Evolutionary conservation across 352 stramenopile genomes (phyloP), one percentile per base, ranked within the genome.

Genomic region (Phytophthora pini): DNA sequence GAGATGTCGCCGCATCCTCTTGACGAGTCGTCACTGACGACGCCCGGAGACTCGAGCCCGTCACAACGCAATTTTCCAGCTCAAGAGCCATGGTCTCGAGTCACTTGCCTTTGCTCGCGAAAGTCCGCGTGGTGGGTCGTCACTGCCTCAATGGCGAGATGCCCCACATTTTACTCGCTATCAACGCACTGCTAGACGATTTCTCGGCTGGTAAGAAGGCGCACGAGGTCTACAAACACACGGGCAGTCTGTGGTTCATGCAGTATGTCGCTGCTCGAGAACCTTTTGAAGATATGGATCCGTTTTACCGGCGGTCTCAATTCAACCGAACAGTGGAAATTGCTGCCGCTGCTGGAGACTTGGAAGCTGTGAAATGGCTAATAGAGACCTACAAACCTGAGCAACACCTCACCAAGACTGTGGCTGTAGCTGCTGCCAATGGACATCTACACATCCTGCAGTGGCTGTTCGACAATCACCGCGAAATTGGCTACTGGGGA

Each of bases 221-320:
- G 3, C 24, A 63, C 9, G 61, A 75, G 1, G 51, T 56, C 32
- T 75, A 75, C 40, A 61, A 68, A 57, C 29, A 32, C 13, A 71
- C 67, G 1, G 51, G 56, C 1, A 75, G 56, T 60, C 41, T 75
- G 7, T 51, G 45, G 17, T 50, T 71, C 31, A 71, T 75, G 67
- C 61, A 75, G 17, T 71, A 75, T 43, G 56, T 75, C 10, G 61
- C 66, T 44, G 61, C 67, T 29, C 67, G 66, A n/a, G 66, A 63
- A 43, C 53, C 53, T 13, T 36, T 49, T 10, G 41, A 65, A 34
- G 61, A 62, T 11, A 54, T 70, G 29, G 45, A 76, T 57, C 64
- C 58, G 32, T 73, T 76, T 54, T 73, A 61, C 13, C 57, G 54
- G 32, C 52, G 60, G 20, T 59, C 41, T 49, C 52, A 54, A 10